Evolutionary conservation across 306 rosid species (phyloP).

Genomic region (Adenanthera pavonina): DNA sequence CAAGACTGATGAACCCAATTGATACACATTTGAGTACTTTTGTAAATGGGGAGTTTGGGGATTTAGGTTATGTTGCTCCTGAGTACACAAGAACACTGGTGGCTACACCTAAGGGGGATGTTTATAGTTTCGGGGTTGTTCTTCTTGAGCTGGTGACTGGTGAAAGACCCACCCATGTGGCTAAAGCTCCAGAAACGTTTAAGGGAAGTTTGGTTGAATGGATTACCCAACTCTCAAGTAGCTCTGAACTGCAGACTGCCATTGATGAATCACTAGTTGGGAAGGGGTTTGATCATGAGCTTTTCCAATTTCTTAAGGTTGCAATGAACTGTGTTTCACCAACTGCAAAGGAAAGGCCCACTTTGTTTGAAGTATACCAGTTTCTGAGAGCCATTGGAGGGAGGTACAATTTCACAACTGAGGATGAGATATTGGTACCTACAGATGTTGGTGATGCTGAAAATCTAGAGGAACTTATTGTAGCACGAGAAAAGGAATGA

Average conservation of each 20-base stretch:
- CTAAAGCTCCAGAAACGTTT: slow-evolving; percentile 78
- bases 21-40: slow-evolving; percentile 98
- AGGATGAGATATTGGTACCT: slow-evolving; percentile 70
- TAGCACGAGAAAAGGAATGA: slow-evolving; percentile 54
- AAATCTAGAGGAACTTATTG: slow-evolving; percentile 76
- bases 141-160: slow-evolving; percentile 96
- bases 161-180: slow-evolving; percentile 71
- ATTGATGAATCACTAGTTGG: slow-evolving; percentile 65
- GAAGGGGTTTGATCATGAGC: slow-evolving; percentile 73
- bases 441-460: slow-evolving; percentile 43
- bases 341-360: slow-evolving; percentile 83
- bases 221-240: slow-evolving; percentile 58
- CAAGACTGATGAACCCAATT: slow-evolving; percentile 91
- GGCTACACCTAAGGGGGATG: slow-evolving; percentile 93
- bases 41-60: slow-evolving; percentile 93
- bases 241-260: slow-evolving; percentile 60
- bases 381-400: slow-evolving; percentile 83
- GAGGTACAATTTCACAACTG: slow-evolving; percentile 71
- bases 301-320: slow-evolving; percentile 89
- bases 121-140: slow-evolving; percentile 88
- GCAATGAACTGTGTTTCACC: slow-evolving; percentile 72
- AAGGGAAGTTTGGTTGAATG: slow-evolving; percentile 90
- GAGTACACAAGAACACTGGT: slow-evolving; percentile 87
- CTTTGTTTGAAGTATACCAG: slow-evolving; percentile 97
- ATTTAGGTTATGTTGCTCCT: slow-evolving; percentile 93